Base-by-base conservation (phyloP, 2,329 filamentous ascomycete species). In the Calonectria montana region DNA sequence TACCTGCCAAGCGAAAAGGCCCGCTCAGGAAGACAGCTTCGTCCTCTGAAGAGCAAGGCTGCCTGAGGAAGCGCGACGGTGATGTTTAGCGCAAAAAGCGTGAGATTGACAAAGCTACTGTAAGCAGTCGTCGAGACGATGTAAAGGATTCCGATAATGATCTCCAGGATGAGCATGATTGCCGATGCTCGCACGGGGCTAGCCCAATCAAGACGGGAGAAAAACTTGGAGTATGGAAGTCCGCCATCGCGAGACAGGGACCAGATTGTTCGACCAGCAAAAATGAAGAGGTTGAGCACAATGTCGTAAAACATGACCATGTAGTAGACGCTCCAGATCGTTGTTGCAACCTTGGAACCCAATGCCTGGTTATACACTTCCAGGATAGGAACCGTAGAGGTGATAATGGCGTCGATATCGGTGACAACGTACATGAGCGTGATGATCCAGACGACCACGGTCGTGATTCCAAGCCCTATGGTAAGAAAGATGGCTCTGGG, bases 251-350 rank as follows among this genome's bases (percentile, higher is more conserved):
- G 71, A 0, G 77, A 78, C 18, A 79, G 75, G 0, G 77, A 79
- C 77, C 77, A 79, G 1, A 79, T 76, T 1, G 75, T 77, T 43
- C 77, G 73, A 0, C 77, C 77, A 2, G 74, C 74, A 41, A 79
- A 79, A 15, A 79, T 77, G 48, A 79, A 78, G 0, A 78, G 48
- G 15, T 79, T 79, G 27, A 79, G 48, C 1, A 78, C 76, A 23
- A 79, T 79, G 13, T 78, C 77, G 70, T 79, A 79, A 55, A 79
- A 79, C 73, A 79, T 73, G 23, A 79, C 21, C 9, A 79, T 78
- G 29, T 78, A 79, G 48, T 77, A 79, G 2, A 79, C 71, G 0
- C 71, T 71, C 74, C 75, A 79, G 29, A 79, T 76, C 0, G 77
- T 79, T 1, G 77, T 79, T 1, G 76, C 77, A n/a, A 77, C 76